Percentiles rank a stretch among this genome's conserved stretches.
These are phyloP conservation scores for Exophiala dermatitidis DNA, from an alignment of 2,329 filamentous ascomycete species.

Conservation along the genomic window DNA sequence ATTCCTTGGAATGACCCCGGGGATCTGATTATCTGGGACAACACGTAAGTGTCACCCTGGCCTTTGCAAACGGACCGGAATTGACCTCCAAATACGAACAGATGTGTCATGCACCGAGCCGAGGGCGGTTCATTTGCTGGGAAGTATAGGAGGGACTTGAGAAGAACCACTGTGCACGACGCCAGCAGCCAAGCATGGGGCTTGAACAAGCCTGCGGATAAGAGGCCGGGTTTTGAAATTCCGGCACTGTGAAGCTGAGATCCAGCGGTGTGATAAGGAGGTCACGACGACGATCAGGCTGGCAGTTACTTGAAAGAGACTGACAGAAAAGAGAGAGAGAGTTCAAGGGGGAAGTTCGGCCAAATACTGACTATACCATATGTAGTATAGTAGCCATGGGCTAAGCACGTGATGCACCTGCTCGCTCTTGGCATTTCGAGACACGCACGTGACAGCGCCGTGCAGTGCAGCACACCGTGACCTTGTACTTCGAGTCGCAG, in stretches of 20 bases:
- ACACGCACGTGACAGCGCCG: too few relatives aligned
- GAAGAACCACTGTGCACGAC: conserved; percentile 52
- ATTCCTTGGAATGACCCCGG: conserved; percentile 41
- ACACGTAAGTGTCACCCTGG: neutral
- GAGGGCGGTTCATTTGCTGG: conserved; percentile 42
- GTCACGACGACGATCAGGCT: too few relatives aligned
- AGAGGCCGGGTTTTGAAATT: conserved; percentile 28
- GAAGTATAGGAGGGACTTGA: conserved; percentile 46
- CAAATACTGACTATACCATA: too few relatives aligned
- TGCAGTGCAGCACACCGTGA: too few relatives aligned
- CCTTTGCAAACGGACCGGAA: neutral
- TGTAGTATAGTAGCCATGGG: too few relatives aligned
- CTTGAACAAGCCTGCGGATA: conserved; percentile 34
- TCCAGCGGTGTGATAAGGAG: too few relatives aligned
- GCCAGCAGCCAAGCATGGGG: conserved; percentile 40
- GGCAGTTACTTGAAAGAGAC: too few relatives aligned
- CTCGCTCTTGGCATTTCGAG: too few relatives aligned
- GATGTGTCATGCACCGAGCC: neutral
- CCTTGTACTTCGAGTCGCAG: too few relatives aligned
- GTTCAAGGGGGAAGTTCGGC: too few relatives aligned
- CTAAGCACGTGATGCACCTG: too few relatives aligned
- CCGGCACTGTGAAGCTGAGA: conserved; percentile 6
- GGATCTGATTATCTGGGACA: neutral
- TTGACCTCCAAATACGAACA: neutral
- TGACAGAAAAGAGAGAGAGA: too few relatives aligned